phyloP scores from a whole-genome alignment of 2,329 filamentous ascomycete species.

The Aspergillus sp. region DNA sequence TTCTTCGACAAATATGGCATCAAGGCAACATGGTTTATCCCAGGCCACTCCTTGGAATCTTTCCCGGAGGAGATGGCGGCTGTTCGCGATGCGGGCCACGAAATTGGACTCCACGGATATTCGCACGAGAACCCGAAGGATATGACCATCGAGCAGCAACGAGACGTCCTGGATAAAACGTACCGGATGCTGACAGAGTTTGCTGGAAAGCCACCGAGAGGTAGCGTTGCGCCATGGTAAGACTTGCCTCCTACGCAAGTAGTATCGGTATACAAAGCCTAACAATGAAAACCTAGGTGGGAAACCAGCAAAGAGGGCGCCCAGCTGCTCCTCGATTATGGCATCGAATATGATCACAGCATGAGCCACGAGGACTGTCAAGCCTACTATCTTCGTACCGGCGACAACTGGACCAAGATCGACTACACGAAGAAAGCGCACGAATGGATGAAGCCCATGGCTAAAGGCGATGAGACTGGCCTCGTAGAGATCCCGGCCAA shows the following conservation, averaged over 20 bases:
- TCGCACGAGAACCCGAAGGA: conserved; percentile 65
- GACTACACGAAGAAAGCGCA: conserved; percentile 33
- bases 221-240: conserved; percentile 63
- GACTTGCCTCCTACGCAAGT: background rate
- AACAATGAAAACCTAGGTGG: conserved; percentile 40
- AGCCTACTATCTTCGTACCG: conserved; percentile 36
- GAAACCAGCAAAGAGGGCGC: conserved; percentile 61
- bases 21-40: conserved; percentile 60
- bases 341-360: conserved; percentile 39
- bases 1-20: conserved; percentile 64
- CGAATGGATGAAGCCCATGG: conserved; percentile 42
- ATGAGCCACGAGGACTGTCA: conserved; percentile 40
- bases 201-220: conserved; percentile 62
- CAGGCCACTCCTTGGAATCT: conserved; percentile 55
- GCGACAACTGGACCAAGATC: conserved; percentile 39
- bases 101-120: conserved; percentile 63
- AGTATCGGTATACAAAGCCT: background rate
- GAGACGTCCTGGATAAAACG: conserved; percentile 67
- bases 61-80: conserved; percentile 58
- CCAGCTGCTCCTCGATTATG: conserved; percentile 35
- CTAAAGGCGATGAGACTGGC: conserved; percentile 35
- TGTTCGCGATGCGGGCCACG: conserved; percentile 56
- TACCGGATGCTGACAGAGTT: conserved; percentile 68
- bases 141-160: conserved; percentile 68
- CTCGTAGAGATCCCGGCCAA: conserved; percentile 39